Conservation (phyloP, 2,329 filamentous ascomycete genomes). For the Penicillium sp. region DNA sequence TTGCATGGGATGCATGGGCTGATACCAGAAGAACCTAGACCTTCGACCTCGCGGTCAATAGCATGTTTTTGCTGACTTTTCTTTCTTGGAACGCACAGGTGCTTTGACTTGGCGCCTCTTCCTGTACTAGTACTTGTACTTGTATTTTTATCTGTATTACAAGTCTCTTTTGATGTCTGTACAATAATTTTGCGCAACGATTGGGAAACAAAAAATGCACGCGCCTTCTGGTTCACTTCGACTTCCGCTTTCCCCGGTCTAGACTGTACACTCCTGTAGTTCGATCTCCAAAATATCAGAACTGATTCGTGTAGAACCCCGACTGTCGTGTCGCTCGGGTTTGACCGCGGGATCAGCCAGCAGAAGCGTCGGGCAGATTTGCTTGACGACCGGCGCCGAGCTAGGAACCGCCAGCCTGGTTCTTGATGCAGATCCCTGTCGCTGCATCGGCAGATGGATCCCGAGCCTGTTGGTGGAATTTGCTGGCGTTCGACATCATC, state of each 20-base stretch:
- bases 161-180: conserved; percentile 24
- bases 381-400: conserved; percentile 23
- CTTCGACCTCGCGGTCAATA: conserved; percentile 42
- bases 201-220: conserved; percentile 5
- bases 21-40: conserved; percentile 45
- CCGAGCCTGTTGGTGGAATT: conserved; percentile 13
- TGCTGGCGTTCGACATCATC: conserved; percentile 22
- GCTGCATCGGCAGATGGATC: conserved; percentile 16
- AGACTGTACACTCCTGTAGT: conserved; percentile 6
- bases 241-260: conserved; percentile 8
- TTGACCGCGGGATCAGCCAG: conserved; percentile 15
- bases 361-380: conserved; percentile 31
- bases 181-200: conserved; percentile 13
- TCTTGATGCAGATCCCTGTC: conserved; percentile 18
- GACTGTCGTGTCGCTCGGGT: conserved; percentile 11
- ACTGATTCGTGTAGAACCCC: conserved; percentile 5
- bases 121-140: conserved; percentile 10
- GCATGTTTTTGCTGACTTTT: conserved; percentile 25
- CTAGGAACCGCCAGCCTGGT: conserved; percentile 23
- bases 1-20: conserved; percentile 41
- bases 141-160: conserved; percentile 15
- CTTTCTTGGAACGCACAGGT: conserved; percentile 15
- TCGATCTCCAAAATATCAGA: conserved; percentile 1
- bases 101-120: neutral
- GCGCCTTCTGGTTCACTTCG: conserved; percentile 8